These are phyloP conservation scores for Tetrahymena elliotti DNA, from an alignment of 73 alveolate species.

Conservation along the genomic window DNA sequence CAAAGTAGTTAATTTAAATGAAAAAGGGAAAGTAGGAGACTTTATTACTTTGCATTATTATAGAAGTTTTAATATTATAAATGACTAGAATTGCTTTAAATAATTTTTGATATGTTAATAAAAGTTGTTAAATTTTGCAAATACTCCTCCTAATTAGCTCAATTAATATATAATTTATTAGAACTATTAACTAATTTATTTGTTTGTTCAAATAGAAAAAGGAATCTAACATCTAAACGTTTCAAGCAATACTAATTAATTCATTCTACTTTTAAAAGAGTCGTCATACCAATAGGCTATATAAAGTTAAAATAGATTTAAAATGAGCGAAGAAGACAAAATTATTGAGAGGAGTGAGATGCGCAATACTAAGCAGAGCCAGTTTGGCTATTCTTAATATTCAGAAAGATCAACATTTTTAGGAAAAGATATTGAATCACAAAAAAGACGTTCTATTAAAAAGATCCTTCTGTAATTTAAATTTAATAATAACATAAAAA, in stretches of 20 bases:
- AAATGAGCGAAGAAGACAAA: neutral
- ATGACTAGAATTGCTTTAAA: neutral
- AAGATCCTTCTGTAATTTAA: neutral
- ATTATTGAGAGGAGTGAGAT: neutral
- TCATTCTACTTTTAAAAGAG: neutral
- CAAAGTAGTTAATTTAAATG: neutral
- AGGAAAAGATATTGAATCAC: neutral
- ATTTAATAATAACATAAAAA: neutral
- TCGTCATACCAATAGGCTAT: neutral
- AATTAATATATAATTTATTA: too few relatives aligned
- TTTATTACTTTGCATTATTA: too few relatives aligned
- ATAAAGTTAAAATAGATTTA: neutral
- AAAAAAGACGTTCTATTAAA: neutral
- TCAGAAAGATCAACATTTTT: neutral
- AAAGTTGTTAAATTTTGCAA: neutral
- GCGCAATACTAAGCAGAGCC: neutral
- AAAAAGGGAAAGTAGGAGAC: neutral
- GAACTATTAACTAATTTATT: neutral
- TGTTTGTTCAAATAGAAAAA: neutral
- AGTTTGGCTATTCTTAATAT: neutral
- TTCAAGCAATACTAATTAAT: neutral
- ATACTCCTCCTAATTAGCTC: neutral
- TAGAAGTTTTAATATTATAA: neutral
- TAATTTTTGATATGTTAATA: neutral
- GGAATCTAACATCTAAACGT: neutral